Conservation (phyloP, 2,329 filamentous ascomycete genomes). For the Trichoderma hamatum region DNA sequence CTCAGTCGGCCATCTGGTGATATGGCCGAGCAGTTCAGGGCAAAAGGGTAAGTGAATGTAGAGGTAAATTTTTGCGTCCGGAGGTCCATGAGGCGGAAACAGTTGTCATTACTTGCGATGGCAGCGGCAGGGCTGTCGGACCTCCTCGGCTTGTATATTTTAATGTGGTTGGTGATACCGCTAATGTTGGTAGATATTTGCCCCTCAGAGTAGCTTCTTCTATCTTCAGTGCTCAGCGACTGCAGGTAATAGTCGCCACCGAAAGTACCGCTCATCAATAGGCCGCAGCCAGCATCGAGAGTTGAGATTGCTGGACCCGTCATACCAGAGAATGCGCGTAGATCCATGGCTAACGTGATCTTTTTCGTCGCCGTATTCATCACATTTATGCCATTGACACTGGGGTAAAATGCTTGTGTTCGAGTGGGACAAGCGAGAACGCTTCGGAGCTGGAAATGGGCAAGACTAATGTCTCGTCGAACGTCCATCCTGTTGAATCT, state of each 20-base stretch:
- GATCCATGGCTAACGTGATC: conserved; percentile 49
- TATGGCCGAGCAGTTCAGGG: conserved; percentile 73
- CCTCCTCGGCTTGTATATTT: conserved; percentile 57
- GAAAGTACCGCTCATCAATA: conserved; percentile 64
- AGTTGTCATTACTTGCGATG: conserved; percentile 65
- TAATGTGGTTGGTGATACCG: conserved; percentile 67
- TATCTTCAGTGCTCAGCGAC: conserved; percentile 47
- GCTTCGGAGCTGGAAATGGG: conserved; percentile 70
- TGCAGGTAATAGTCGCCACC: conserved; percentile 58
- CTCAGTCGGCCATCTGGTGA: conserved; percentile 73
- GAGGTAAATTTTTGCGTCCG: conserved; percentile 61
- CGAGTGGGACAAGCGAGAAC: conserved; percentile 60
- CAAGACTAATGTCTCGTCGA: conserved; percentile 54
- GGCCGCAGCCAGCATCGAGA: conserved; percentile 54
- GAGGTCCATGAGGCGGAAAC: conserved; percentile 62
- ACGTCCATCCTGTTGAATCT: conserved; percentile 62
- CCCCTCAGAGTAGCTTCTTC: conserved; percentile 45
- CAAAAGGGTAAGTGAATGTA: conserved; percentile 56
- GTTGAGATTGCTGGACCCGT: conserved; percentile 51
- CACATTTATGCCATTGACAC: conserved; percentile 52
- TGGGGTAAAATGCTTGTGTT: conserved; percentile 61
- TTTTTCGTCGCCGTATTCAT: conserved; percentile 55
- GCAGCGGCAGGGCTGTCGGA: conserved; percentile 58
- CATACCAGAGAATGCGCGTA: conserved; percentile 43
- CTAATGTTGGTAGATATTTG: conserved; percentile 52